A percentile compares a stretch with the other conserved stretches of the same genome.
These are phyloP conservation scores for Haplosporangium gracile DNA, from an alignment of 192 early-diverging fungal species.

Conservation along the genomic window DNA sequence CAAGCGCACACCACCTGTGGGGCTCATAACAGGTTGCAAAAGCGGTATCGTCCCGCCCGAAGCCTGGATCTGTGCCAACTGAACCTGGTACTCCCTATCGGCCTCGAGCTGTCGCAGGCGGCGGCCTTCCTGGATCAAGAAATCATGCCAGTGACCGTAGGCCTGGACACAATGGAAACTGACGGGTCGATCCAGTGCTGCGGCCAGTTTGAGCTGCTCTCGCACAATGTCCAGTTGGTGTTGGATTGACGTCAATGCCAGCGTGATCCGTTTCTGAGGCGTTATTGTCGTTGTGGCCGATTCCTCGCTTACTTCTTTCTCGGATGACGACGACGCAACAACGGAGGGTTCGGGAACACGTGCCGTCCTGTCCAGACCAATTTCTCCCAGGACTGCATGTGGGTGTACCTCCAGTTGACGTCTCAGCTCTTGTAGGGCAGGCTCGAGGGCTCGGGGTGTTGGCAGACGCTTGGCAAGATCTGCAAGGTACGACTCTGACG, in stretches of 20 bases:
- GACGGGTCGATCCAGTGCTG: constrained; percentile 69
- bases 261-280: constrained; percentile 53
- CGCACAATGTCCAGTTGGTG: constrained; percentile 71
- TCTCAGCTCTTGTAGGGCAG: constrained; percentile 49
- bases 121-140: constrained; percentile 58
- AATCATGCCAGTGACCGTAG: constrained; percentile 69
- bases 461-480: constrained; percentile 33
- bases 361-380: constrained; percentile 74
- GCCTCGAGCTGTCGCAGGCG: constrained; percentile 35
- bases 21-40: constrained; percentile 4
- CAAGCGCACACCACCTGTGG: constrained; percentile 6
- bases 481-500: constrained; percentile 23
- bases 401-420: constrained; percentile 54
- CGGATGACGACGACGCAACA: background rate
- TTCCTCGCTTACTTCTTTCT: background rate
- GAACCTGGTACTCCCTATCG: constrained; percentile 19
- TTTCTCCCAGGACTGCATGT: constrained; percentile 69
- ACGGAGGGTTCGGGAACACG: constrained; percentile 37
- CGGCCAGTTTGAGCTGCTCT: constrained; percentile 79
- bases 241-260: constrained; percentile 56
- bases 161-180: constrained; percentile 87
- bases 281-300: background rate
- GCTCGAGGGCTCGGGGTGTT: constrained; percentile 38
- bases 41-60: background rate
- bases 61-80: constrained; percentile 36